Percentiles rank a stretch among this genome's conserved stretches.
These are phyloP conservation scores for Penicillium sp. DNA, from an alignment of 2,329 filamentous ascomycete species.

Conservation along the genomic window DNA sequence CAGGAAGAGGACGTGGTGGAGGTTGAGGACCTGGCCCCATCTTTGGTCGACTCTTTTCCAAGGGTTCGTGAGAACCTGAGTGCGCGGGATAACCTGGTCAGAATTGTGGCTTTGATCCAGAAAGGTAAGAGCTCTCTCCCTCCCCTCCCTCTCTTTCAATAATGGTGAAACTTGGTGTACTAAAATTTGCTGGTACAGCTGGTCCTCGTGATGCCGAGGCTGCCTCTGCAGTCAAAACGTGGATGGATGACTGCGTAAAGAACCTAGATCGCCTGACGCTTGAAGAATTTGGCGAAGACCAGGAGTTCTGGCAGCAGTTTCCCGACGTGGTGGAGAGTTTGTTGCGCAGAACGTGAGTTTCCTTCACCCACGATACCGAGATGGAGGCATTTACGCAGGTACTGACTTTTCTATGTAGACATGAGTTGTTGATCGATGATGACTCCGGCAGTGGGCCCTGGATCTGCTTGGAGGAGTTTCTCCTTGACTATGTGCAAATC, in stretches of 20 bases:
- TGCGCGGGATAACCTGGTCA: conserved; percentile 39
- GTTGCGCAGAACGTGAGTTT: conserved; percentile 44
- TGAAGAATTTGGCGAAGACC: conserved; percentile 43
- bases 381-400: background rate
- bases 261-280: conserved; percentile 40
- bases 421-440: conserved; percentile 38
- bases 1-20: conserved; percentile 43
- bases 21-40: conserved; percentile 35
- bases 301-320: conserved; percentile 51
- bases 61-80: conserved; percentile 34
- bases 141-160: background rate
- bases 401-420: conserved; percentile 29
- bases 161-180: background rate
- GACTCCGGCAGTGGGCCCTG: conserved; percentile 31
- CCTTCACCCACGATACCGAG: background rate
- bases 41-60: conserved; percentile 45
- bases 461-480: conserved; percentile 46
- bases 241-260: conserved; percentile 46
- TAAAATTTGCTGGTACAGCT: conserved; percentile 27
- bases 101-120: conserved; percentile 40
- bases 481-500: conserved; percentile 45
- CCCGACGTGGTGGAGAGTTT: conserved; percentile 46
- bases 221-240: conserved; percentile 45
- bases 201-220: conserved; percentile 36
- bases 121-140: conserved; percentile 36